Percentiles rank a stretch among this genome's conserved stretches.
Evolutionary conservation across 108 stramenopile genomes (phyloP).

Genomic region (Thalassiosira profunda): DNA sequence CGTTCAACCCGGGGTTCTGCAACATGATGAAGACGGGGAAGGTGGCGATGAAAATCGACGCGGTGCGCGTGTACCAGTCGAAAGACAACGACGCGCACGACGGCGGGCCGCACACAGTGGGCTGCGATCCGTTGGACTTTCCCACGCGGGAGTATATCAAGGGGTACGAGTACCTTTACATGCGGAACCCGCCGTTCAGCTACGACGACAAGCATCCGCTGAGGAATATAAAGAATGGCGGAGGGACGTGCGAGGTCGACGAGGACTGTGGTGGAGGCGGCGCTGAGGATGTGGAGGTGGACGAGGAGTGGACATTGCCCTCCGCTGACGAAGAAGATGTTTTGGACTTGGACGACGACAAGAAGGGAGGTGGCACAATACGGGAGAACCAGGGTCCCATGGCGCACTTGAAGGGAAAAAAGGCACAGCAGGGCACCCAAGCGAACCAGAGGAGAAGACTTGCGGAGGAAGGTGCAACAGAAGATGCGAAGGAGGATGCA

Average conservation of each 20-base stretch:
- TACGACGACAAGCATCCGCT: slow-evolving; percentile 78
- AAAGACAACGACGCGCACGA: slow-evolving; percentile 70
- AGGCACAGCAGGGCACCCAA: neutral
- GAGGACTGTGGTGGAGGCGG: slow-evolving; percentile 78
- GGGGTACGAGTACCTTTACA: slow-evolving; percentile 85
- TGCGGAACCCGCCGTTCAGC: slow-evolving; percentile 78
- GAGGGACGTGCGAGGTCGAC: slow-evolving; percentile 75
- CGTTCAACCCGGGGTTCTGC: slow-evolving; percentile 90
- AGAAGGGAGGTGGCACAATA: neutral
- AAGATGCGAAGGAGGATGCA: neutral
- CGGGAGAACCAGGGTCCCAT: slow-evolving; percentile 19
- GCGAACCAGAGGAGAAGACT: slow-evolving; percentile 5
- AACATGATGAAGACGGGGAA: slow-evolving; percentile 80
- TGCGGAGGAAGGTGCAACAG: slow-evolving; percentile 7
- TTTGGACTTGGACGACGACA: slow-evolving; percentile 31
- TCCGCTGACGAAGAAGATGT: slow-evolving; percentile 25
- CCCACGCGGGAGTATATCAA: slow-evolving; percentile 92
- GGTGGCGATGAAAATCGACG: slow-evolving; percentile 86
- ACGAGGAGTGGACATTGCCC: slow-evolving; percentile 5
- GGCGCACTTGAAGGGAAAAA: neutral
- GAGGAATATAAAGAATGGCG: slow-evolving; percentile 70
- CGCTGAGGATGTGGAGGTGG: slow-evolving; percentile 32
- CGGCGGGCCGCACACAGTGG: slow-evolving; percentile 77
- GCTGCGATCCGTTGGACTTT: slow-evolving; percentile 88
- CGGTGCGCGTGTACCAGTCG: slow-evolving; percentile 91